Conservation (phyloP, 164 flowering plant species). For the Saururus chinensis region DNA sequence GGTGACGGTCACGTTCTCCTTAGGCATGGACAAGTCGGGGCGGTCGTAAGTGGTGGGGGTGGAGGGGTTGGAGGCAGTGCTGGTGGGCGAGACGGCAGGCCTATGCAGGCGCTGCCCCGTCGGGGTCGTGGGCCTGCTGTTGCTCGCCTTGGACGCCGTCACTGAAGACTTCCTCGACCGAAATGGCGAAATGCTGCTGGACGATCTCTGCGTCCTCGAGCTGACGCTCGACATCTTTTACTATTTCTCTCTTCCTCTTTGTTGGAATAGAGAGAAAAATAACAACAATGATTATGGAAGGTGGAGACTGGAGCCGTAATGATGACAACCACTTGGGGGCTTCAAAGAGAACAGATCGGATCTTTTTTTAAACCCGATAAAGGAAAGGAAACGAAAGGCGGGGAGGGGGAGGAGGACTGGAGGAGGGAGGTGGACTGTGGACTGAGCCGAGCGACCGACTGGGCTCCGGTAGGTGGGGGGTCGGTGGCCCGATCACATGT, state of each 20-base stretch:
- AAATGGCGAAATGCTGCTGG: constrained; percentile 42
- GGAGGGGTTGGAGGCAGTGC: constrained; percentile 9
- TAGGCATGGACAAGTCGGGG: constrained; percentile 30
- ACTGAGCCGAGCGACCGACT: too few species aligned
- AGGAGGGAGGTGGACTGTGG: too few species aligned
- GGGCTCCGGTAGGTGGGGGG: too few species aligned
- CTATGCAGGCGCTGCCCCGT: constrained; percentile 17
- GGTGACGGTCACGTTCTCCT: constrained; percentile 82
- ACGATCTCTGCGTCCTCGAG: constrained; percentile 34
- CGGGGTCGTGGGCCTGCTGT: constrained; percentile 27
- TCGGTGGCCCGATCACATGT: too few species aligned
- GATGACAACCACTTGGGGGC: too few species aligned
- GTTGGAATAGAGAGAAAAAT: neutral
- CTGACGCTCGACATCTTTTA: constrained; percentile 1
- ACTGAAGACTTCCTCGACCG: constrained; percentile 37
- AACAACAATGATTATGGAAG: neutral
- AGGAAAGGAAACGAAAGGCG: too few species aligned
- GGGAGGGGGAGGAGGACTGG: too few species aligned
- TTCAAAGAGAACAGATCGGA: too few species aligned
- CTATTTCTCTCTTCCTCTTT: neutral
- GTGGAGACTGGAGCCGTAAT: too few species aligned
- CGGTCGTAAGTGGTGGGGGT: constrained; percentile 14
- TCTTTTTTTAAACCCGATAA: too few species aligned
- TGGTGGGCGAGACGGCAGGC: constrained; percentile 12
- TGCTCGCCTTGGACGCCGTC: neutral